phyloP scores from a whole-genome alignment of 169 alveolate species.

The Plasmodium coatneyi region DNA sequence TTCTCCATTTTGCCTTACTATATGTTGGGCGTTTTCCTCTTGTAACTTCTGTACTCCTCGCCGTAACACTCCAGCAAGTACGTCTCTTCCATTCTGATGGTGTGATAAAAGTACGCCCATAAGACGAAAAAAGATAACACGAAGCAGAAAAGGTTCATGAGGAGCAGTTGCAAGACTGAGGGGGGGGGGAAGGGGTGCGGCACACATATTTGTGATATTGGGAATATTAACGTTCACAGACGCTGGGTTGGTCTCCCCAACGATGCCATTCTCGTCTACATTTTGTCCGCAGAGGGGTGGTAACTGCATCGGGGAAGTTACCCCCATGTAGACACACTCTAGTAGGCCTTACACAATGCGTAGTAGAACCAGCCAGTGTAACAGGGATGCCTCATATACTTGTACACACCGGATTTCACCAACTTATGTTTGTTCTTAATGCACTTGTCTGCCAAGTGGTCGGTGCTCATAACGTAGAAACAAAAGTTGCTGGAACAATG shows the following conservation, averaged over 20 bases:
- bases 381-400: slow-evolving; percentile 69
- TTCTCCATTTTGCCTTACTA: slow-evolving; percentile 28
- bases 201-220: not conserved
- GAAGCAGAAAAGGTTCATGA: slow-evolving; percentile 13
- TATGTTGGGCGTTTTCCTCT: slow-evolving; percentile 34
- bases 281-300: not conserved
- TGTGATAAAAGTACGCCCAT: slow-evolving; percentile 41
- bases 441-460: slow-evolving; percentile 4
- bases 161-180: slow-evolving; percentile 38
- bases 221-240: not conserved
- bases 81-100: slow-evolving; percentile 40
- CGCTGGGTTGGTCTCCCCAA: not conserved
- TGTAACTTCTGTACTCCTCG: slow-evolving; percentile 36
- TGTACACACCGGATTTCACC: slow-evolving; percentile 40
- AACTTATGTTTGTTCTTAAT: slow-evolving; percentile 13
- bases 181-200: not conserved
- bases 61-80: slow-evolving; percentile 38
- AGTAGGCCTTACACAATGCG: slow-evolving; percentile 29
- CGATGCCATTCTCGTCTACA: not conserved
- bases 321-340: not conserved
- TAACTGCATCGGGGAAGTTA: too few relatives aligned
- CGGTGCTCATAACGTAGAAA: slow-evolving; percentile 16
- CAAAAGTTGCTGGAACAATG: slow-evolving; percentile 44
- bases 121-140: slow-evolving; percentile 15
- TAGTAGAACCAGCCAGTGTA: slow-evolving; percentile 74